Base-by-base conservation (phyloP, 257 asterid genomes). In the Rehmannia glutinosa region DNA sequence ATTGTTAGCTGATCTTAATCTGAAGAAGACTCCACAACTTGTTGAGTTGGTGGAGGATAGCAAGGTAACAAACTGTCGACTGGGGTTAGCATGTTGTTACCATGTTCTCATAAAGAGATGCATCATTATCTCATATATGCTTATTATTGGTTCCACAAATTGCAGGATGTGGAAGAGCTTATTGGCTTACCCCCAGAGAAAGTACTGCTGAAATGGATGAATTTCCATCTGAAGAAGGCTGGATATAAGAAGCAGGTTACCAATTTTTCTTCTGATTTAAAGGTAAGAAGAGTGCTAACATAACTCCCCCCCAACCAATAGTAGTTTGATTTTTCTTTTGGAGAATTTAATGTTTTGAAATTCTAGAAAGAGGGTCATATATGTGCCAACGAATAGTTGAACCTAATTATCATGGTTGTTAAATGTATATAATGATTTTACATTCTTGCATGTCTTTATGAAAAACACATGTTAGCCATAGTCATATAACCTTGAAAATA, bases 1-100 rank as follows among this genome's bases (percentile, higher is more conserved):
- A 84, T 70, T 93, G 73, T 76, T 93, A 72, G 93, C 98, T 78
- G 93, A 93, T 81, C 88, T 93, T 68, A 89, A 93, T 81, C 78
- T 93, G 68, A 90, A 67, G 85, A 93, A 93, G 78, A 93, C 97
- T 66, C 98, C 97, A 24, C 89, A 90, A 71, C 95, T 93, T 68
- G 89, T 93, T 61, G 96, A 90, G 77, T 77, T 93, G 80, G 88
- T 93, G 74, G 95, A 93, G 83, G 98, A 93, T 75, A 78, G 85
- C 68, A 76, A 88, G 96, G 98, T 92, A n/a, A n/a, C n/a, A n/a
- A n/a, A n/a, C n/a, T n/a, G n/a, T n/a, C n/a, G n/a, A n/a, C n/a
- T n/a, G n/a, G n/a, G n/a, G n/a, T n/a, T n/a, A n/a, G n/a, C n/a
- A n/a, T n/a, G n/a, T n/a, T n/a, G n/a, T n/a, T n/a, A n/a, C n/a